Percentiles rank a stretch among this genome's conserved stretches.
These are phyloP conservation scores for Paradendryphiella salina DNA, from an alignment of 2,329 filamentous ascomycete genomes.

Conservation along the genomic window DNA sequence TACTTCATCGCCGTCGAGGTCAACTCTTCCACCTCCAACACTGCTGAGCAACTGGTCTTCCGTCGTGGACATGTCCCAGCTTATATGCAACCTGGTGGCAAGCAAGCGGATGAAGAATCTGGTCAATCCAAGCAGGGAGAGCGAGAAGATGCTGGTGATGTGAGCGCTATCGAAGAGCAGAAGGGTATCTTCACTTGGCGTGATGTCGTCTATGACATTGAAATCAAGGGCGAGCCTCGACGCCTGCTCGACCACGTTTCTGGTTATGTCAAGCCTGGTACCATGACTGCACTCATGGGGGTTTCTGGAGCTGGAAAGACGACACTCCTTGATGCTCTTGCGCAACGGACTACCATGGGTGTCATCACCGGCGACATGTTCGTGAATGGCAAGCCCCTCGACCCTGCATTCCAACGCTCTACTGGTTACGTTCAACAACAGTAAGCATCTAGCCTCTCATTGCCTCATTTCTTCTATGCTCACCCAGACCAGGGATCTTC, in stretches of 20 bases:
- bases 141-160: conserved; percentile 43
- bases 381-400: conserved; percentile 43
- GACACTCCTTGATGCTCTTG: conserved; percentile 44
- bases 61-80: conserved; percentile 50
- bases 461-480: background rate
- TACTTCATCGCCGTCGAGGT: conserved; percentile 68
- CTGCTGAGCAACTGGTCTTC: conserved; percentile 72
- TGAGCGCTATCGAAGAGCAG: conserved; percentile 47
- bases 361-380: conserved; percentile 48
- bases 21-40: conserved; percentile 65
- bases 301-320: conserved; percentile 48
- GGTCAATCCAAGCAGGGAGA: conserved; percentile 32
- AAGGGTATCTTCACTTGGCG: conserved; percentile 49
- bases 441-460: conserved; percentile 14
- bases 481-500: conserved; percentile 34
- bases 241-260: conserved; percentile 59
- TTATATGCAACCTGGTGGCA: conserved; percentile 43
- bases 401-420: conserved; percentile 44
- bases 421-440: conserved; percentile 49
- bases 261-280: conserved; percentile 61
- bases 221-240: conserved; percentile 51
- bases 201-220: conserved; percentile 42
- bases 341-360: conserved; percentile 43
- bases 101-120: conserved; percentile 44
- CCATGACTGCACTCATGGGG: conserved; percentile 49